Conservation (phyloP, 2,329 filamentous ascomycete genomes). For the Xylariaceae sp. region DNA sequence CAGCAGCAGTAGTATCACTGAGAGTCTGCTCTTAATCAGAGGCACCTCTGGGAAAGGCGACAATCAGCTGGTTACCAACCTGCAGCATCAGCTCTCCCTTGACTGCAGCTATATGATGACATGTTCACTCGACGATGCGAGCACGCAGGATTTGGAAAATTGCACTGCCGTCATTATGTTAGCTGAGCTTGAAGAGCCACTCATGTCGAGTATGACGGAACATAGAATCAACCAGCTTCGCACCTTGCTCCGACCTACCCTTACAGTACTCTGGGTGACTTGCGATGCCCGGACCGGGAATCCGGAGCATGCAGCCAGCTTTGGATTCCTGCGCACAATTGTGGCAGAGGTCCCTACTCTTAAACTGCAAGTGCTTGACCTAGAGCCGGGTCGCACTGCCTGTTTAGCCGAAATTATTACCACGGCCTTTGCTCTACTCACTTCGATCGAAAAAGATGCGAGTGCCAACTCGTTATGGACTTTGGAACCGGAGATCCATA, state of each 20-base stretch:
- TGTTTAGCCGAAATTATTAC: slow-evolving; percentile 24
- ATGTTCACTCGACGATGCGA: slow-evolving; percentile 40
- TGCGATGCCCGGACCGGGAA: slow-evolving; percentile 30
- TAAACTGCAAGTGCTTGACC: slow-evolving; percentile 38
- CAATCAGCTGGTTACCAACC: slow-evolving; percentile 25
- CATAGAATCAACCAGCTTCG: slow-evolving; percentile 37
- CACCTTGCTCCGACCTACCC: slow-evolving; percentile 32
- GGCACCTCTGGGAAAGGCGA: slow-evolving; percentile 27
- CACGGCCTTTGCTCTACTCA: slow-evolving; percentile 30
- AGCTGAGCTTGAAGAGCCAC: slow-evolving; percentile 45
- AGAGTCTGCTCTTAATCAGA: slow-evolving; percentile 45
- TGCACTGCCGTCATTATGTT: slow-evolving; percentile 46
- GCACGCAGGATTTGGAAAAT: slow-evolving; percentile 25
- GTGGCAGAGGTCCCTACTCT: slow-evolving; percentile 40
- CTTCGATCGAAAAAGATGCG: background rate
- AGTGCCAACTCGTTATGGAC: slow-evolving; percentile 35
- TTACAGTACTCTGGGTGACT: slow-evolving; percentile 40
- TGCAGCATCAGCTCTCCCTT: slow-evolving; percentile 33
- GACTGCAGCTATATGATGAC: slow-evolving; percentile 32
- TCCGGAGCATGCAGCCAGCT: slow-evolving; percentile 39
- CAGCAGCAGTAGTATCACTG: slow-evolving; percentile 14
- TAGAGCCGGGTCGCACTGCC: slow-evolving; percentile 28
- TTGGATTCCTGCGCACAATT: slow-evolving; percentile 43
- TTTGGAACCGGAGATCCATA: slow-evolving; percentile 48
- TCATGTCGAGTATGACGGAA: slow-evolving; percentile 46